Evolutionary conservation across 306 rosid species (phyloP).

Genomic region (Casuarina cunninghamiana): DNA sequence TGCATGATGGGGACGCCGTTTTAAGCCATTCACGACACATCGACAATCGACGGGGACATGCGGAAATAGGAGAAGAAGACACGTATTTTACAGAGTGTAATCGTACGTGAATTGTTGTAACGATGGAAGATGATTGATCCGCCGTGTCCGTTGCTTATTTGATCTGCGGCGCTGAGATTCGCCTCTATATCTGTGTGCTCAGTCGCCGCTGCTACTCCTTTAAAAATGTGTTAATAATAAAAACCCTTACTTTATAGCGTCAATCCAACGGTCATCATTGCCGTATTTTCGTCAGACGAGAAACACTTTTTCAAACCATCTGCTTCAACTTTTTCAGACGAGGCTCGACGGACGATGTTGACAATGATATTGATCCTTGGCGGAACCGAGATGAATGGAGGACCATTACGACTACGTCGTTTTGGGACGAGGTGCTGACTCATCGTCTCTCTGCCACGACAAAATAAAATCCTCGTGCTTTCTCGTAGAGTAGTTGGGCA

Average conservation of each 20-base stretch:
- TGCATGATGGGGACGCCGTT: background rate
- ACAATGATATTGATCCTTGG: too few relatives aligned
- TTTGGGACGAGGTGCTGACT: constrained; percentile 17
- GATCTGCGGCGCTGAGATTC: too few relatives aligned
- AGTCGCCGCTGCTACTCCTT: background rate
- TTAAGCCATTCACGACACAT: background rate
- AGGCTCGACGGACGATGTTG: too few relatives aligned
- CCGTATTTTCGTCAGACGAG: background rate
- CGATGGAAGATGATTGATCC: background rate
- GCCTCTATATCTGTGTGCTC: background rate
- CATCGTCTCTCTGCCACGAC: constrained; percentile 3
- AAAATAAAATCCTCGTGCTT: constrained; percentile 4
- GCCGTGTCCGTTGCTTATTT: too few relatives aligned
- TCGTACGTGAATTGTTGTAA: background rate
- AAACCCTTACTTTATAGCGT: background rate
- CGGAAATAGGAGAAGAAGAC: background rate
- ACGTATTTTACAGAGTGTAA: too few relatives aligned
- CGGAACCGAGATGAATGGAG: too few relatives aligned
- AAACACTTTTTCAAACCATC: too few relatives aligned
- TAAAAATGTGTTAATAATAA: background rate
- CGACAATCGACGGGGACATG: background rate
- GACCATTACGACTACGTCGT: too few relatives aligned
- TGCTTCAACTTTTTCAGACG: too few relatives aligned
- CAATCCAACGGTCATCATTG: constrained; percentile 30
- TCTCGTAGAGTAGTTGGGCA: background rate